Percentiles rank a stretch among this genome's conserved stretches.
Conservation (phyloP, 1,284 basidiomycete species). For the Papiliotrema flavescens region DNA sequence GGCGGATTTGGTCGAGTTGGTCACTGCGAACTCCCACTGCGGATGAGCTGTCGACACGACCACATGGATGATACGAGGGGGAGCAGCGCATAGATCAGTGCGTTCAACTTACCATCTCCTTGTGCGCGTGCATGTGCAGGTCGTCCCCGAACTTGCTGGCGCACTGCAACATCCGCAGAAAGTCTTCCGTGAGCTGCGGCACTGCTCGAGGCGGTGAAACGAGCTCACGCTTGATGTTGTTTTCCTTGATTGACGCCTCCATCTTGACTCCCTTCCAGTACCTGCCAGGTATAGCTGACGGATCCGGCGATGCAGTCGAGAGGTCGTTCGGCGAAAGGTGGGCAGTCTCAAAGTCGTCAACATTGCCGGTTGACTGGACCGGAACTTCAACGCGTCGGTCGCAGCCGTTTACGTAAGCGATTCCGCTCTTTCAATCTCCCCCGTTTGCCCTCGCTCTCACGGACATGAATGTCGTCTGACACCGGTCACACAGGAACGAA, state of each 20-base stretch:
- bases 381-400: background rate
- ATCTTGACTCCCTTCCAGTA: conserved; percentile 14
- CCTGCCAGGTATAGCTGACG: too few relatives aligned
- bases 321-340: background rate
- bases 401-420: too few relatives aligned
- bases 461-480: too few relatives aligned
- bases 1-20: conserved; percentile 45
- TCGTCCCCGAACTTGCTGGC: conserved; percentile 48
- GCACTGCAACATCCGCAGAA: conserved; percentile 44
- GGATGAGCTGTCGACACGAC: background rate
- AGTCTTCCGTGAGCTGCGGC: conserved; percentile 29
- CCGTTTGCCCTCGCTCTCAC: too few relatives aligned
- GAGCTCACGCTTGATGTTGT: conserved; percentile 30
- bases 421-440: too few relatives aligned
- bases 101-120: conserved; percentile 25
- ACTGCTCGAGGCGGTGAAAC: background rate
- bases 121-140: conserved; percentile 41
- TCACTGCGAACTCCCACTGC: conserved; percentile 45
- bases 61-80: background rate
- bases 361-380: too few relatives aligned
- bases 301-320: too few relatives aligned
- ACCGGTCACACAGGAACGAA: too few relatives aligned
- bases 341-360: background rate
- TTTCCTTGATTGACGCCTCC: conserved; percentile 37
- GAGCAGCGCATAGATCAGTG: background rate